phyloP scores from a whole-genome alignment of 2,329 filamentous ascomycete genomes.

The Phaeosphaeriaceae sp. region DNA sequence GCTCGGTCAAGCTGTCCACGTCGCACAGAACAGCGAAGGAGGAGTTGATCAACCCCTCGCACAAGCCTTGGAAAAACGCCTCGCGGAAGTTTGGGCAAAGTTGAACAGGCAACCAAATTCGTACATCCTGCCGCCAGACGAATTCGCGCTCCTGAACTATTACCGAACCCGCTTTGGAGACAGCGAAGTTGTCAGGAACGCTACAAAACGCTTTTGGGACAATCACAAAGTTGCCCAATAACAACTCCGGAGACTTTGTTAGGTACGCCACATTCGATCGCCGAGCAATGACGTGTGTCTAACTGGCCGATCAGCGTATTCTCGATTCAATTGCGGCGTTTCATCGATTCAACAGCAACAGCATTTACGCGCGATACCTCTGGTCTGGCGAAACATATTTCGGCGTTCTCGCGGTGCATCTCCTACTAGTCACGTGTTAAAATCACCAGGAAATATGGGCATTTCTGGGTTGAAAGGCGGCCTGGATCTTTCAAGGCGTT shows the following conservation, averaged over 20 bases:
- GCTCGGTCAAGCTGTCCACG: slow-evolving; percentile 75
- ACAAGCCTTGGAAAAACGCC: slow-evolving; percentile 68
- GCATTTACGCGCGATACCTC: slow-evolving; percentile 36
- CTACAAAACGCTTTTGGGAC: slow-evolving; percentile 67
- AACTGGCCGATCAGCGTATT: slow-evolving; percentile 5
- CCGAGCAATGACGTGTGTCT: neutral
- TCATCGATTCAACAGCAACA: slow-evolving; percentile 9
- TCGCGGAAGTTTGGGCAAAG: slow-evolving; percentile 70
- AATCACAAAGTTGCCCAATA: slow-evolving; percentile 47
- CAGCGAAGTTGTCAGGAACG: slow-evolving; percentile 57
- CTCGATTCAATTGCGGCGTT: slow-evolving; percentile 14
- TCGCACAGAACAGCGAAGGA: slow-evolving; percentile 76
- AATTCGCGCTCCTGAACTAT: slow-evolving; percentile 89
- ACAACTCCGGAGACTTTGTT: slow-evolving; percentile 2
- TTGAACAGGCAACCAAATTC: slow-evolving; percentile 69
- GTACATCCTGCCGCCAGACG: slow-evolving; percentile 79
- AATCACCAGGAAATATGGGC: slow-evolving; percentile 21
- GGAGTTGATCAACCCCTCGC: slow-evolving; percentile 70
- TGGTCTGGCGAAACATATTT: slow-evolving; percentile 31
- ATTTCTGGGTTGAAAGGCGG: slow-evolving; percentile 25
- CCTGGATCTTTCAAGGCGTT: slow-evolving; percentile 20
- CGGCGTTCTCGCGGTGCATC: slow-evolving; percentile 17
- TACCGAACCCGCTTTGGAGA: slow-evolving; percentile 73
- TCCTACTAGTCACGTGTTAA: neutral
- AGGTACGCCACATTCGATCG: neutral